Conservation (phyloP, 202 grass and related monocot species). For the Dendrocalamus latiflorus region DNA sequence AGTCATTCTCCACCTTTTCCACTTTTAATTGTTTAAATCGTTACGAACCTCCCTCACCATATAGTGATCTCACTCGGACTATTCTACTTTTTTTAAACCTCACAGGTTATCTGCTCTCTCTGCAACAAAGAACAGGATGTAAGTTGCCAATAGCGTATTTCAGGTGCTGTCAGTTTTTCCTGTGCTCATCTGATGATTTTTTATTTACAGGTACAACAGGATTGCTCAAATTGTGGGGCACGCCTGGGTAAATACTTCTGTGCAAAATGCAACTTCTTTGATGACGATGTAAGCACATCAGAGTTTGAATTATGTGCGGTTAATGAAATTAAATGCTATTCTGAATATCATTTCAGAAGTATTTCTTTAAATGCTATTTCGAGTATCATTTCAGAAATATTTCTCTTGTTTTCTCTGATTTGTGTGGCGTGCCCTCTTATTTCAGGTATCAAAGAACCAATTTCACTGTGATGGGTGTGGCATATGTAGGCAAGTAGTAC, state of each 20-base stretch:
- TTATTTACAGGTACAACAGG: slow-evolving; percentile 47
- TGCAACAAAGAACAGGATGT: slow-evolving; percentile 78
- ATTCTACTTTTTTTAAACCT: slow-evolving; percentile 8
- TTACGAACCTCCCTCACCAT: neutral
- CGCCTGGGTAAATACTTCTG: slow-evolving; percentile 76
- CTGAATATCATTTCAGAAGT: neutral
- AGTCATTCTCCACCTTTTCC: neutral
- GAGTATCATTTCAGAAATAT: neutral
- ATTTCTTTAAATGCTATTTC: neutral
- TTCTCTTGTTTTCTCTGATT: slow-evolving; percentile 4
- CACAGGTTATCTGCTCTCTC: slow-evolving; percentile 77
- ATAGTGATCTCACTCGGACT: neutral
- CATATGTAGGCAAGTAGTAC: slow-evolving; percentile 57
- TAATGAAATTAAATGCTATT: neutral
- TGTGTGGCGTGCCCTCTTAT: neutral
- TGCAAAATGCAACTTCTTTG: slow-evolving; percentile 71
- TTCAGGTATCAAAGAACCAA: slow-evolving; percentile 58
- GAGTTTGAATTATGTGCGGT: neutral
- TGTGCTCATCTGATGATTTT: neutral
- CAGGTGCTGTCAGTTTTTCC: neutral
- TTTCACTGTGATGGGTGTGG: slow-evolving; percentile 70
- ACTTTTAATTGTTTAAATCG: neutral
- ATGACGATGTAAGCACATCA: slow-evolving; percentile 62
- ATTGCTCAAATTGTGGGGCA: slow-evolving; percentile 55
- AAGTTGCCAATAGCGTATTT: slow-evolving; percentile 27